These are phyloP conservation scores for Claviceps maximensis DNA, from an alignment of 2,329 filamentous ascomycete genomes.

Conservation along the genomic window DNA sequence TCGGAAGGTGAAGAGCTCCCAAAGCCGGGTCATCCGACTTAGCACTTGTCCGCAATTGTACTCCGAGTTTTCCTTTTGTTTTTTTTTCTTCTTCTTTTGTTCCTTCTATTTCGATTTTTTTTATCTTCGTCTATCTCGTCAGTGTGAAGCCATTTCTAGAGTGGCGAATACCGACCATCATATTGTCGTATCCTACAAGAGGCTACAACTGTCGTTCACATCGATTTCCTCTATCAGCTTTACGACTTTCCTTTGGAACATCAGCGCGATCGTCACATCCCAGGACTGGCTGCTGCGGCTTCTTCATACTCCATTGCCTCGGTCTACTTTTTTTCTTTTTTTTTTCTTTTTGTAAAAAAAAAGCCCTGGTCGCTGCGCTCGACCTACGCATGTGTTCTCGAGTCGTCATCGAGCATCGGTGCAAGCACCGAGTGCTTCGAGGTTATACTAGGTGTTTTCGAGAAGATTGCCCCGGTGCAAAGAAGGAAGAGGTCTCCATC, in stretches of 20 bases:
- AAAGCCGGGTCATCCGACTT: constrained; percentile 1
- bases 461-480: constrained; percentile 16
- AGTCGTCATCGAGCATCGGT: constrained; percentile 21
- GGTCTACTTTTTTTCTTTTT: neutral
- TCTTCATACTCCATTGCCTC: neutral
- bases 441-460: constrained; percentile 23
- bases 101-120: neutral
- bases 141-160: neutral
- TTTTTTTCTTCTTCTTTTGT: neutral
- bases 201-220: neutral
- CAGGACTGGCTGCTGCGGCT: no score
- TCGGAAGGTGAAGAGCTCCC: constrained; percentile 1
- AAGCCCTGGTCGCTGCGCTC: neutral
- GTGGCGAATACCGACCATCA: neutral
- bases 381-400: constrained; percentile 19
- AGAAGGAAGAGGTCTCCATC: constrained; percentile 17
- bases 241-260: neutral
- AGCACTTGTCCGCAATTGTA: neutral
- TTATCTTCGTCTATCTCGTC: neutral
- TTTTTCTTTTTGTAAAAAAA: no score
- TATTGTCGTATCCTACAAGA: neutral
- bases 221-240: neutral
- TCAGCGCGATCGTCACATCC: neutral
- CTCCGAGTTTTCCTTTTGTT: no score
- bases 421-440: constrained; percentile 22